Percentiles rank a stretch among this genome's conserved stretches.
Evolutionary conservation across 305 asterid species (phyloP).

Genomic region (Plantago rigida): DNA sequence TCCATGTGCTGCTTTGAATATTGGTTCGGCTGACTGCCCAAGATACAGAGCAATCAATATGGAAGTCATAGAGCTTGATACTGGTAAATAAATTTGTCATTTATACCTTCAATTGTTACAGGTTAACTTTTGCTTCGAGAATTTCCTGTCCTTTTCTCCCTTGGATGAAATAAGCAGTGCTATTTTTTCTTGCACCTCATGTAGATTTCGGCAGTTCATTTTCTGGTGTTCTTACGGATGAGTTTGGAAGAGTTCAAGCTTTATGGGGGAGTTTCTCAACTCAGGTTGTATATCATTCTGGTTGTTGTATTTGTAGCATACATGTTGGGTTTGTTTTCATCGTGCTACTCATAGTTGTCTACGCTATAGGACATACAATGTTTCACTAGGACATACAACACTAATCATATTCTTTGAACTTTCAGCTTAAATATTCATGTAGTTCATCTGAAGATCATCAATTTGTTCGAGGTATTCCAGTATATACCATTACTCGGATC

Average conservation of each 20-base stretch:
- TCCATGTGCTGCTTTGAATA: constrained; percentile 82
- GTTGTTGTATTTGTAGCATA: not conserved
- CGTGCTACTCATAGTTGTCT: constrained; percentile 26
- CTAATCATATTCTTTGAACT: constrained; percentile 25
- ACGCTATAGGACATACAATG: constrained; percentile 13
- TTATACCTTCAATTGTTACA: constrained; percentile 2
- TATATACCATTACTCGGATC: constrained; percentile 60
- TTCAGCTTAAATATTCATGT: constrained; percentile 77
- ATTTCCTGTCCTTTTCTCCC: constrained; percentile 9
- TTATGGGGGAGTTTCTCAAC: constrained; percentile 98
- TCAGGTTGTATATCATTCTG: constrained; percentile 47
- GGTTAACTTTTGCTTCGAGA: constrained; percentile 17
- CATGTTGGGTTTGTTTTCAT: constrained; percentile 30
- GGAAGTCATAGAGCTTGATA: constrained; percentile 98
- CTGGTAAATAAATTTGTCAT: constrained; percentile 42
- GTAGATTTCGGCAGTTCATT: constrained; percentile 87
- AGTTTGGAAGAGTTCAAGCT: constrained; percentile 87
- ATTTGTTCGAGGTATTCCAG: constrained; percentile 91
- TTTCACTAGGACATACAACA: constrained; percentile 21
- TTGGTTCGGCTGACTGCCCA: constrained; percentile 88
- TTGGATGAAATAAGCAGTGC: constrained; percentile 10
- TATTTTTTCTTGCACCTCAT: constrained; percentile 24
- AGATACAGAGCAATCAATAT: constrained; percentile 93
- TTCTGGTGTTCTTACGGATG: constrained; percentile 95
- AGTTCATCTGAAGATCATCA: constrained; percentile 90